These are phyloP conservation scores for Fusarium bulbicola DNA, from an alignment of 2,329 filamentous ascomycete genomes.

Conservation along the genomic window DNA sequence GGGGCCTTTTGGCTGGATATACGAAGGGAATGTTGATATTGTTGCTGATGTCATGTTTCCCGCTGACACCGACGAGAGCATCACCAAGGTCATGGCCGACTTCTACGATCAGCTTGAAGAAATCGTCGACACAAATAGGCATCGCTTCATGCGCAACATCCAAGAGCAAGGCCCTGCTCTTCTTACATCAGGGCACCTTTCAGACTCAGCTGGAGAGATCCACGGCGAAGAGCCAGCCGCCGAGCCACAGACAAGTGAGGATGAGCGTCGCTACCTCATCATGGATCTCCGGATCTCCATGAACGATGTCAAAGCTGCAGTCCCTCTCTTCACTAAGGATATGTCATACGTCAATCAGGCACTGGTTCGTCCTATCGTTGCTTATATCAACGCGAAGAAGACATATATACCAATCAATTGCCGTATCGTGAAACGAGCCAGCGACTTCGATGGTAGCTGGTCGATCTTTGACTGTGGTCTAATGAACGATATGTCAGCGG, in stretches of 20 bases:
- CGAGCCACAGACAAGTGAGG: constrained; percentile 46
- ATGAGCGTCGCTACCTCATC: constrained; percentile 82
- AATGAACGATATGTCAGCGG: constrained; percentile 91
- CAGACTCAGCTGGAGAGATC: constrained; percentile 40
- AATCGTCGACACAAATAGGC: constrained; percentile 82
- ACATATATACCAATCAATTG: constrained; percentile 97
- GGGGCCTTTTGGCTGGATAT: constrained; percentile 97
- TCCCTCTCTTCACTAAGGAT: constrained; percentile 91
- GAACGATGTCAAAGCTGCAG: constrained; percentile 91
- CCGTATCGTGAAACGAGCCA: constrained; percentile 87
- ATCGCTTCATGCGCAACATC: constrained; percentile 66
- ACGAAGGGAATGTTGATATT: constrained; percentile 96
- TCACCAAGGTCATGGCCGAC: constrained; percentile 94
- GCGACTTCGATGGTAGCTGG: constrained; percentile 96
- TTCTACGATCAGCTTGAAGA: constrained; percentile 97
- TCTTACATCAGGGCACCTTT: constrained; percentile 47
- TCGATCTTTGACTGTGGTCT: constrained; percentile 92
- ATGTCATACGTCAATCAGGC: constrained; percentile 97
- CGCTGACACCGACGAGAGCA: constrained; percentile 83
- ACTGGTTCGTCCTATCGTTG: constrained; percentile 92
- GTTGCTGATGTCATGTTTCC: constrained; percentile 96
- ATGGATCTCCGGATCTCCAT: constrained; percentile 96
- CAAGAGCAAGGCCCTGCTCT: constrained; percentile 41
- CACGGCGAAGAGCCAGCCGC: constrained; percentile 6
- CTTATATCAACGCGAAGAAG: constrained; percentile 94